phyloP scores from a whole-genome alignment of 768 basidiomycete species.

The Pulveroboletus sp. region DNA sequence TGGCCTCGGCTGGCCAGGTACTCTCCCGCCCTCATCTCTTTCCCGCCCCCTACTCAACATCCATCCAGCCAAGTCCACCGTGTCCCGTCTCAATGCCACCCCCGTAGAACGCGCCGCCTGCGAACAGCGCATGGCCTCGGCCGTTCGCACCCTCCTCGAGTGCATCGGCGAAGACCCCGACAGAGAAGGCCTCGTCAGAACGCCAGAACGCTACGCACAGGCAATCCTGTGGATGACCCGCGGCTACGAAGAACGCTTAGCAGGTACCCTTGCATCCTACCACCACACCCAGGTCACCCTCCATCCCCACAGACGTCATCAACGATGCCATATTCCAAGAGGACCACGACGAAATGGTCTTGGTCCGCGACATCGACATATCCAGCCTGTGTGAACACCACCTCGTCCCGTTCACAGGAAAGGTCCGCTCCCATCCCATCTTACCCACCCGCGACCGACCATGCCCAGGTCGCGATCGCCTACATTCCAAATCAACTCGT shows the following conservation, averaged over 20 bases:
- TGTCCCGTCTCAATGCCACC: slow-evolving; percentile 80
- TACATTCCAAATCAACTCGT: slow-evolving; percentile 97
- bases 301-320: slow-evolving; percentile 74
- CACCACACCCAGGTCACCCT: not conserved
- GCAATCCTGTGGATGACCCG: slow-evolving; percentile 99
- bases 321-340: slow-evolving; percentile 98
- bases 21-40: slow-evolving; percentile 26
- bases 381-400: slow-evolving; percentile 99
- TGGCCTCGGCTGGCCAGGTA: slow-evolving; percentile 94
- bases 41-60: slow-evolving; percentile 10
- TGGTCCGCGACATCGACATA: slow-evolving; percentile 96
- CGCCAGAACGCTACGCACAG: slow-evolving; percentile 95
- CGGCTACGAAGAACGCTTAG: slow-evolving; percentile 94
- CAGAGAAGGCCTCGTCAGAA: slow-evolving; percentile 87
- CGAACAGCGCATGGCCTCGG: slow-evolving; percentile 74
- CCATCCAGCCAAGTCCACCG: slow-evolving; percentile 78
- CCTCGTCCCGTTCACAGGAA: slow-evolving; percentile 95
- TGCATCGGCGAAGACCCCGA: slow-evolving; percentile 98
- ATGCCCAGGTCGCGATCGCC: slow-evolving; percentile 84
- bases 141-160: slow-evolving; percentile 90
- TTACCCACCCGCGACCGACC: slow-evolving; percentile 19
- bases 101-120: slow-evolving; percentile 67
- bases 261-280: slow-evolving; percentile 49
- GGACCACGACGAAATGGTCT: slow-evolving; percentile 99
- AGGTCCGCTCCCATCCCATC: slow-evolving; percentile 50